Conservation (phyloP, 2,329 filamentous ascomycete genomes). For the Hirsutella rhossiliensis region DNA sequence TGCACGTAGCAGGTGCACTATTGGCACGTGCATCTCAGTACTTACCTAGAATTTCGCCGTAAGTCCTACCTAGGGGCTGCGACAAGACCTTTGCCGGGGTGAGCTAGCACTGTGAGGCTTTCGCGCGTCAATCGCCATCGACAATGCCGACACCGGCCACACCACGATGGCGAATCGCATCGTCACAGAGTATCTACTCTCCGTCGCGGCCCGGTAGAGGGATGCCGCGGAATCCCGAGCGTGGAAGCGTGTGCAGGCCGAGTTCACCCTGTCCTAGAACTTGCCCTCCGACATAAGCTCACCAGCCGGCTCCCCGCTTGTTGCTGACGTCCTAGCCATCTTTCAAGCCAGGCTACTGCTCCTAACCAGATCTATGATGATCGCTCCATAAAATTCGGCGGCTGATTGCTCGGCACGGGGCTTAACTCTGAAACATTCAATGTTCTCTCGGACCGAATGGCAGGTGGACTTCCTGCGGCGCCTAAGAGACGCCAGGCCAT, state of each 20-base stretch:
- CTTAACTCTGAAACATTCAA: not conserved
- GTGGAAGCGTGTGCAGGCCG: slow-evolving; percentile 6
- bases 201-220: slow-evolving; percentile 8
- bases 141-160: slow-evolving; percentile 35
- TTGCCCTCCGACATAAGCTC: not conserved
- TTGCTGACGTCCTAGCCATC: not conserved
- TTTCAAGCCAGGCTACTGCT: slow-evolving; percentile 3
- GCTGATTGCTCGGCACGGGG: slow-evolving; percentile 2
- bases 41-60: no score
- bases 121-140: no score
- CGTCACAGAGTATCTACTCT: slow-evolving; percentile 25
- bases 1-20: no score
- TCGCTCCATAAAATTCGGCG: slow-evolving; percentile 4
- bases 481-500: slow-evolving; percentile 10
- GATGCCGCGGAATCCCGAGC: slow-evolving; percentile 1
- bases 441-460: not conserved
- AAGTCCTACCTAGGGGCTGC: no score
- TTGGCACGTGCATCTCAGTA: no score
- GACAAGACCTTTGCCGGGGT: no score
- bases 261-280: slow-evolving; percentile 6
- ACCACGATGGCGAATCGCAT: slow-evolving; percentile 30
- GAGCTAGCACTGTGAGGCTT: no score
- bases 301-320: not conserved
- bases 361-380: slow-evolving; percentile 3
- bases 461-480: slow-evolving; percentile 3